Base-by-base conservation (phyloP, 2,329 filamentous ascomycete genomes). In the Sporothrix pseudoabietina region DNA sequence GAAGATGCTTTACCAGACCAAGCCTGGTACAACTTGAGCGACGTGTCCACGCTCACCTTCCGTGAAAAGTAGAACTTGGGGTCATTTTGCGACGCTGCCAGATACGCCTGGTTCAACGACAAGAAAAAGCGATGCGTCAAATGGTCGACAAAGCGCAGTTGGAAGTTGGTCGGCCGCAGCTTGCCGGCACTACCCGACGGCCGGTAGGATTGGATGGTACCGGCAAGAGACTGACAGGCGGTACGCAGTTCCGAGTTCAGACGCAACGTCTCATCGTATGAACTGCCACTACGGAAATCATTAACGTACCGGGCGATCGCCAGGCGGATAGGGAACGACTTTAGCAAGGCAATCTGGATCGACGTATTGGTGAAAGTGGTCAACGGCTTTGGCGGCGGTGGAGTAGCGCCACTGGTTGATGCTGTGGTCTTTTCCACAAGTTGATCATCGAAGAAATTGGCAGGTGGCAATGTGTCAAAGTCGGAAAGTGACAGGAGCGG, bases 51-150 rank as follows among this genome's bases (percentile, higher is more conserved):
- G 57, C 82, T 82, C 69, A 86, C 83, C 74, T 87, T 87, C 26
- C 85, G 83, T 0, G 86, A 87, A 78, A 86, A 88, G 78, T 86
- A 86, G 75, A 84, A 87, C 0, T 82, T 81, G 0, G 85, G 84
- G 54, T 87, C 82, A 1, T 82, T 79, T 14, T 83, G 80, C 0
- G 86, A 84, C 16, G 81, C 80, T 6, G 79, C 78, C 35, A 86
- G 81, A 79, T 85, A 84, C 0, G 84, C 84, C 52, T 87, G 85
- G 75, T 91, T 88, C 0, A 91, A 83, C 0, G 84, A 83, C 14
- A 89, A 81, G 76, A 86, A 84, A 75, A 82, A 85, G 30, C 84
- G 84, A 71, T 85, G 84, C 2, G 84, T 78, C 72, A 83, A 78
- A 69, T 84, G 79, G 73, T 86, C 84, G 0, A 81, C 80, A 7